Conservation (phyloP, 768 basidiomycete genomes). For the Psilocybe cyanescens region DNA sequence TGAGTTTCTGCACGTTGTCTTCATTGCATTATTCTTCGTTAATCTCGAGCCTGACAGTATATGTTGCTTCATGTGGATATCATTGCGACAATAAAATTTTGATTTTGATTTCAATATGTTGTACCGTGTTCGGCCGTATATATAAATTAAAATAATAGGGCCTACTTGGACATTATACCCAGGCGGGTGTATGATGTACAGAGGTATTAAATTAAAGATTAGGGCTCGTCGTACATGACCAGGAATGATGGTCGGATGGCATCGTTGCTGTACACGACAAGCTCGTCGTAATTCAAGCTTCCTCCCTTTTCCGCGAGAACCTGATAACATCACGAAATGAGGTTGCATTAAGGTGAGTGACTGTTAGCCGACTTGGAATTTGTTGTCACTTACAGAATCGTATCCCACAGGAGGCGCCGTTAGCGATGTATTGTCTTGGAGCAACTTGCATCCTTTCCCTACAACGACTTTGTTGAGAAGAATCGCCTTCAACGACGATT, state of each 20-base stretch:
- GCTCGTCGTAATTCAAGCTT: slow-evolving; percentile 70
- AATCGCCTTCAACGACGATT: slow-evolving; percentile 62
- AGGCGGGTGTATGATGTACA: background rate
- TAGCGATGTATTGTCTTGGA: slow-evolving; percentile 56
- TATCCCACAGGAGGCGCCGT: slow-evolving; percentile 64
- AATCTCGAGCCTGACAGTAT: too few species aligned
- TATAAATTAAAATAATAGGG: slow-evolving; percentile 9
- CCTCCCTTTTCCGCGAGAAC: slow-evolving; percentile 72
- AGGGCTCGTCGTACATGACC: slow-evolving; percentile 63
- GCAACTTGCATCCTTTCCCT: slow-evolving; percentile 70
- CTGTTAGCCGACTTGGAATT: background rate
- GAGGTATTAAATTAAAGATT: slow-evolving; percentile 1
- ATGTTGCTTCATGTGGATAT: too few species aligned
- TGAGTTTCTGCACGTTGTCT: background rate
- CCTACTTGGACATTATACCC: background rate
- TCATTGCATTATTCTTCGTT: background rate
- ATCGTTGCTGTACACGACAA: slow-evolving; percentile 72
- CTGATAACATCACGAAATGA: slow-evolving; percentile 32
- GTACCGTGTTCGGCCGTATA: background rate
- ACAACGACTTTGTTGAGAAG: slow-evolving; percentile 78
- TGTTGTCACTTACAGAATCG: slow-evolving; percentile 56
- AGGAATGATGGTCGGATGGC: slow-evolving; percentile 75
- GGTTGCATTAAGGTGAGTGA: background rate
- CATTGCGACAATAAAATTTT: background rate
- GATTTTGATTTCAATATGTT: background rate